phyloP scores from a whole-genome alignment of 2,329 filamentous ascomycete species.

The Lomentospora prolificans region DNA sequence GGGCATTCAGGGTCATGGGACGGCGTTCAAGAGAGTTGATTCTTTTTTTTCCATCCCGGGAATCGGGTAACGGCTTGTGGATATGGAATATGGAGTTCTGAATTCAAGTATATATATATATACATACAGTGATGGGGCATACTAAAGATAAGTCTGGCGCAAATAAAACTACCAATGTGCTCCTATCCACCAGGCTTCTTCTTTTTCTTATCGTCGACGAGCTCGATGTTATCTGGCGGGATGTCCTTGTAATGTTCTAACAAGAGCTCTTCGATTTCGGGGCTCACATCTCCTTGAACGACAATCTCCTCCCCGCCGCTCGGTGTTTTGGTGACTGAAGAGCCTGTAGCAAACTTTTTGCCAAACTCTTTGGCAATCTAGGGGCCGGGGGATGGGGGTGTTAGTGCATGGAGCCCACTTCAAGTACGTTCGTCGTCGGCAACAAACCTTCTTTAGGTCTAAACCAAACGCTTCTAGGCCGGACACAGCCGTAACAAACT shows the following conservation, averaged over 20 bases:
- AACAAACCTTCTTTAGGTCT: conserved; percentile 71
- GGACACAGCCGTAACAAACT: conserved; percentile 86
- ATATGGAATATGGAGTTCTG: neutral
- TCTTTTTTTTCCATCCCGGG: no score
- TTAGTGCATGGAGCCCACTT: no score
- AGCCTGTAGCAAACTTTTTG: conserved; percentile 96
- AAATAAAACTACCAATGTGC: neutral
- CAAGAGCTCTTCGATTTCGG: conserved; percentile 88
- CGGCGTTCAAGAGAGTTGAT: neutral
- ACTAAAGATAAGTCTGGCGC: no score
- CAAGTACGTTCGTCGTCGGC: no score
- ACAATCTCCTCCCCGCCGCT: conserved; percentile 91
- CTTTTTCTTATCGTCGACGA: conserved; percentile 96
- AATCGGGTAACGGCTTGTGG: no score
- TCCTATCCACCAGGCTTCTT: conserved; percentile 26
- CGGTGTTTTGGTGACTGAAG: conserved; percentile 80
- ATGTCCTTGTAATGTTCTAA: conserved; percentile 81
- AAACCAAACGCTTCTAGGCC: conserved; percentile 85
- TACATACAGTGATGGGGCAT: no score
- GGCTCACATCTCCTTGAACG: conserved; percentile 91
- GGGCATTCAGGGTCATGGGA: neutral
- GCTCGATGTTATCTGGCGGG: conserved; percentile 89
- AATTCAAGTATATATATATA: neutral
- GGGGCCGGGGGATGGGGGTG: no score
- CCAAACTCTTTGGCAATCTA: conserved; percentile 80